Conservation (phyloP, 1,284 basidiomycete species). For the Spongiforma sp. region DNA sequence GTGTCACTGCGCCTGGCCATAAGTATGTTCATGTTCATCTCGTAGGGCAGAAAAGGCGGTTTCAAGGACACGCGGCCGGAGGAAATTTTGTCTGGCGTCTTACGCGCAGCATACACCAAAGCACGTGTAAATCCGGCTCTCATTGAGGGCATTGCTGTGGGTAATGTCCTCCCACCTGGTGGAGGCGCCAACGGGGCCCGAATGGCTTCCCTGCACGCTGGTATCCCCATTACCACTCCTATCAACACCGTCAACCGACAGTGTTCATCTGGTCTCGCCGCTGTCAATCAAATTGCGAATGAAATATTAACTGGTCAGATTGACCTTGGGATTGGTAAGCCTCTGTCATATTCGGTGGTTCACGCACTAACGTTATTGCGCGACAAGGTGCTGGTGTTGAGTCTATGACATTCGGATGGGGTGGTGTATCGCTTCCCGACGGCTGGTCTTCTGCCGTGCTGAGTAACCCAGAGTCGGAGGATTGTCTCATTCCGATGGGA, state of each 20-base stretch:
- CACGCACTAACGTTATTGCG: slow-evolving; percentile 9
- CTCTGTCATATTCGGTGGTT: slow-evolving; percentile 11
- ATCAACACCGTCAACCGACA: slow-evolving; percentile 95
- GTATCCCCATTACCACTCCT: slow-evolving; percentile 84
- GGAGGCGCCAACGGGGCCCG: slow-evolving; percentile 92
- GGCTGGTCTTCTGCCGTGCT: slow-evolving; percentile 85
- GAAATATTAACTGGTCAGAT: slow-evolving; percentile 86
- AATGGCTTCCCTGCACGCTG: slow-evolving; percentile 93
- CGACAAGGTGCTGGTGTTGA: slow-evolving; percentile 88
- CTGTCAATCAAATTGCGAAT: slow-evolving; percentile 91
- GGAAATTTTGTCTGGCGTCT: slow-evolving; percentile 85
- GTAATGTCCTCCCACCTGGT: slow-evolving; percentile 92
- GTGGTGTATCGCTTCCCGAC: slow-evolving; percentile 71
- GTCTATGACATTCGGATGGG: slow-evolving; percentile 91
- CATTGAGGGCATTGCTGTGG: slow-evolving; percentile 91
- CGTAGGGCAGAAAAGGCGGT: slow-evolving; percentile 85
- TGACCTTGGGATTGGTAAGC: slow-evolving; percentile 89
- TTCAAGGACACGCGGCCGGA: slow-evolving; percentile 95
- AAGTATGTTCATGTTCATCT: slow-evolving; percentile 18
- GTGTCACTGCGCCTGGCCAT: not conserved
- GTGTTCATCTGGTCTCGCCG: slow-evolving; percentile 92
- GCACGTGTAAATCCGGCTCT: slow-evolving; percentile 78
- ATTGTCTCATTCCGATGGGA: slow-evolving; percentile 97
- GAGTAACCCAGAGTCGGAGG: slow-evolving; percentile 79
- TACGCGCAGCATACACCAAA: slow-evolving; percentile 73